Conservation (phyloP, 148 eudicot genomes). For the Rhododendron molle region DNA sequence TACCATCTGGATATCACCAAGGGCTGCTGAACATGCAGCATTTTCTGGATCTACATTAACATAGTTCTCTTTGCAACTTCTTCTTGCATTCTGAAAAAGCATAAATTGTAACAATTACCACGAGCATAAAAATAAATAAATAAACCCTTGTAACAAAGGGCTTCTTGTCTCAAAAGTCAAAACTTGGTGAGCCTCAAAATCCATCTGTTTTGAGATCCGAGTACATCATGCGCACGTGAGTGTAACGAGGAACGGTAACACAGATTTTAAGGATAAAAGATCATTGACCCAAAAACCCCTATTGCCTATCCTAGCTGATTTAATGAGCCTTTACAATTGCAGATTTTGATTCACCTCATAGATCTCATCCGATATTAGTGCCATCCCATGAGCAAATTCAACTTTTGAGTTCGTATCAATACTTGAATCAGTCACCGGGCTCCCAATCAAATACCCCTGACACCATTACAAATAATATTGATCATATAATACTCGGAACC, state of each 20-base stretch:
- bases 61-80: slow-evolving; percentile 21
- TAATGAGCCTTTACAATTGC: not conserved
- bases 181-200: too few species aligned
- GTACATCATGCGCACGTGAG: too few species aligned
- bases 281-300: too few species aligned
- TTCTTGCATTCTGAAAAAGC: slow-evolving; percentile 16
- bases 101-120: too few species aligned
- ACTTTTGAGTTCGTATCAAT: slow-evolving; percentile 36
- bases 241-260: too few species aligned
- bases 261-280: too few species aligned
- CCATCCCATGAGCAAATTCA: slow-evolving; percentile 47
- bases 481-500: not conserved
- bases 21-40: slow-evolving; percentile 15
- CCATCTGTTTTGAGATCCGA: too few species aligned
- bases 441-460: slow-evolving; percentile 50
- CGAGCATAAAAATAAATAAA: not conserved
- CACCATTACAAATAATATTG: not conserved
- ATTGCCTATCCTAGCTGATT: too few species aligned
- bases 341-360: slow-evolving; percentile 27
- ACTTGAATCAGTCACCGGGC: slow-evolving; percentile 42
- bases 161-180: too few species aligned
- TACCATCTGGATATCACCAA: slow-evolving; percentile 12
- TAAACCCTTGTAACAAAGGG: too few species aligned
- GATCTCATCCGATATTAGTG: slow-evolving; percentile 52
- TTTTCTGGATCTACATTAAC: slow-evolving; percentile 14